phyloP scores from a whole-genome alignment of 164 flowering plant genomes.

The Sextonia rubra region DNA sequence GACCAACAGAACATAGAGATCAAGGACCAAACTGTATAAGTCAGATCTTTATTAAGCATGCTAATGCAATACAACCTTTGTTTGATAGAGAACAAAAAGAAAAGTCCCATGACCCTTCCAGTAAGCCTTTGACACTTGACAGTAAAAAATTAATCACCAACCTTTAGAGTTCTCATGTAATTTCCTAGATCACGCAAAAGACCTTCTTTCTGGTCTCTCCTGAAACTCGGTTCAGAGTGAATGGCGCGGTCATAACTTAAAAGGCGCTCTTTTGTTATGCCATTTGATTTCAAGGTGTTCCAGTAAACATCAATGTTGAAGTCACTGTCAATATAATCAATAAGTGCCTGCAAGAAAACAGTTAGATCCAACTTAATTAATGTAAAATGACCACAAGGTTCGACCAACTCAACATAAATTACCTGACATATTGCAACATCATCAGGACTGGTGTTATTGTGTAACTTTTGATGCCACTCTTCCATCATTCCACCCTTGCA shows the following conservation, averaged over 20 bases:
- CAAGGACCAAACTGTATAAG: background rate
- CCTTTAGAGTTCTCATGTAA: constrained; percentile 97
- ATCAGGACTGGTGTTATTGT: constrained; percentile 98
- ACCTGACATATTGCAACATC: constrained; percentile 99
- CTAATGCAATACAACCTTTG: background rate
- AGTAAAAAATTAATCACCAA: constrained; percentile 16
- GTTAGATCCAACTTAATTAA: background rate
- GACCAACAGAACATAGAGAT: background rate
- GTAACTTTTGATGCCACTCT: constrained; percentile 99
- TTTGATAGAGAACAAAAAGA: background rate
- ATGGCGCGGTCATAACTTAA: constrained; percentile 96
- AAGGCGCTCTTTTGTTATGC: constrained; percentile 94
- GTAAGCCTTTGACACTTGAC: background rate
- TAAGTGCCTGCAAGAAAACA: constrained; percentile 63
- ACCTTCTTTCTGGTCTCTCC: constrained; percentile 76
- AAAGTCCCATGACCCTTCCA: background rate
- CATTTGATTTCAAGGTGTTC: constrained; percentile 86
- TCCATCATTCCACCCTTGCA: constrained; percentile 99
- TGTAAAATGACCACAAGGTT: background rate
- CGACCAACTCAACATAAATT: constrained; percentile 8
- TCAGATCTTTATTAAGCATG: background rate
- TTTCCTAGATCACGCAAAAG: constrained; percentile 89
- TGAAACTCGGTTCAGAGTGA: constrained; percentile 80
- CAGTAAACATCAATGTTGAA: constrained; percentile 82
- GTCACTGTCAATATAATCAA: constrained; percentile 78